Conservation (phyloP, 352 stramenopile species). For the Phytophthora syringae region DNA sequence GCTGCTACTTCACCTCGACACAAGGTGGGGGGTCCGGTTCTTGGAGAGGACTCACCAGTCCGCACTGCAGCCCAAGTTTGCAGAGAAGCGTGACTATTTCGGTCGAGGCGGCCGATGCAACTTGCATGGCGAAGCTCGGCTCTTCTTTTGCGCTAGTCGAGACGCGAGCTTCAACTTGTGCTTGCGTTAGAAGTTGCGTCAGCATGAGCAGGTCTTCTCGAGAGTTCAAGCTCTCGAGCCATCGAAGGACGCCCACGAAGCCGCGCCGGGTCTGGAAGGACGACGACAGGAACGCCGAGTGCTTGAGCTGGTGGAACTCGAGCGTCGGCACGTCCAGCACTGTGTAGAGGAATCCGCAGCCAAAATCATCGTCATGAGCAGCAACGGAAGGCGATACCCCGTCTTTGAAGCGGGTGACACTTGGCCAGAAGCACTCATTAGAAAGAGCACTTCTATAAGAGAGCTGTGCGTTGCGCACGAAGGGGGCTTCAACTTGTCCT, state of each 20-base stretch:
- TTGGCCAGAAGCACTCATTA: neutral
- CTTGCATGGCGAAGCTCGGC: conserved; percentile 12
- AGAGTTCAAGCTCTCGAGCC: conserved; percentile 58
- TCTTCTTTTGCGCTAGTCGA: neutral
- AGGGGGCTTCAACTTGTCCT: conserved; percentile 4
- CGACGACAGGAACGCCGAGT: conserved; percentile 21
- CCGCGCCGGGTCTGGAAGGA: conserved; percentile 46
- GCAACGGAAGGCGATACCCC: conserved; percentile 16
- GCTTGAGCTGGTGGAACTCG: conserved; percentile 43
- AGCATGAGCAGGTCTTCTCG: conserved; percentile 48
- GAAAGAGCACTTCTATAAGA: no score
- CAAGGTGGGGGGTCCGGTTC: conserved; percentile 40
- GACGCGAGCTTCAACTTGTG: conserved; percentile 4
- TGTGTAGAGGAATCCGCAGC: conserved; percentile 37
- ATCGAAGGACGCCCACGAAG: conserved; percentile 60
- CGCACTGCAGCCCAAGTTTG: conserved; percentile 57
- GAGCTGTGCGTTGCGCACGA: neutral
- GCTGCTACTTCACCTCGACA: conserved; percentile 36
- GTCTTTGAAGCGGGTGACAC: neutral
- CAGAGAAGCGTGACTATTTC: conserved; percentile 42
- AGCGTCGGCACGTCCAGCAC: conserved; percentile 38
- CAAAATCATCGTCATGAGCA: conserved; percentile 36
- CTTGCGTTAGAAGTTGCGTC: conserved; percentile 25
- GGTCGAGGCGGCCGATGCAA: conserved; percentile 27
- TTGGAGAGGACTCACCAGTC: conserved; percentile 47